These are phyloP conservation scores for Bruguiera hainesii DNA, from an alignment of 441 rosid genomes.

Conservation along the genomic window DNA sequence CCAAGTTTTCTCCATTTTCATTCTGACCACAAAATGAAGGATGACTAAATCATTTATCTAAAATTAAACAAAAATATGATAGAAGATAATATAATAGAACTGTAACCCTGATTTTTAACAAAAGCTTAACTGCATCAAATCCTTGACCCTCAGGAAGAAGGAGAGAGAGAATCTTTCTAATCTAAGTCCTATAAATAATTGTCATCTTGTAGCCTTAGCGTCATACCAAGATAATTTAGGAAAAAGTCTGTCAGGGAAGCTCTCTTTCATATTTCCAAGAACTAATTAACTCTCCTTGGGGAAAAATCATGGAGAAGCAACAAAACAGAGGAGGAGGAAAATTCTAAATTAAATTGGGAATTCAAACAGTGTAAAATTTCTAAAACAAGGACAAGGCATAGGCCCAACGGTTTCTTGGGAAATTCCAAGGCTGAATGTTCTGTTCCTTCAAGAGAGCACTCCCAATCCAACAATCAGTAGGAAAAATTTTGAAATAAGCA, in stretches of 20 bases:
- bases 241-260: neutral
- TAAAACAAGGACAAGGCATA: neutral
- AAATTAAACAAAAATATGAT: neutral
- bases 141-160: neutral
- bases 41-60: constrained; percentile 10
- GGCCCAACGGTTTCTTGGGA: too few species aligned
- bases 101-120: neutral
- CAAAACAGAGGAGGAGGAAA: neutral
- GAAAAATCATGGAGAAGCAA: neutral
- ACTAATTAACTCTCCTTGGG: neutral
- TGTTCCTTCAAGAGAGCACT: neutral
- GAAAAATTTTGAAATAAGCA: neutral
- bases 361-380: neutral
- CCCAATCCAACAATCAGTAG: neutral
- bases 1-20: constrained; percentile 25
- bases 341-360: neutral
- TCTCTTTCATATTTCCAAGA: neutral
- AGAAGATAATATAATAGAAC: neutral
- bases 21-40: constrained; percentile 32
- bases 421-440: neutral
- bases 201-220: too few species aligned
- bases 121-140: neutral
- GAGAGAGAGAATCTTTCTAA: too few species aligned
- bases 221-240: too few species aligned
- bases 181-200: too few species aligned